These are phyloP conservation scores for Circinella umbellata DNA, from an alignment of 371 early-diverging fungal genomes.

Conservation along the genomic window DNA sequence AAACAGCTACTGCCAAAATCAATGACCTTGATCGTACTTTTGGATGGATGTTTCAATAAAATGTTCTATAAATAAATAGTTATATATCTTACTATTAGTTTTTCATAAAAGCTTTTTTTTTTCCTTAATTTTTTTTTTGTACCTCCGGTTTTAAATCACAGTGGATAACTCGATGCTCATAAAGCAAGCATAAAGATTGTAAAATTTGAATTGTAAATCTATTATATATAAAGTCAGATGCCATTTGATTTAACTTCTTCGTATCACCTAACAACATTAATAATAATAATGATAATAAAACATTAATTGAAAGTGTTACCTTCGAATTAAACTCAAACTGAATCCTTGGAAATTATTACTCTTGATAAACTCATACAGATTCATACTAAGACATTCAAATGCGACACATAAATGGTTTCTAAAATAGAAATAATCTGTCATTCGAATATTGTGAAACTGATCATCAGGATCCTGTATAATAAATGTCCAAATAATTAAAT, in stretches of 20 bases:
- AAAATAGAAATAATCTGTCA: constrained; percentile 92
- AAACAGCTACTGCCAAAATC: constrained; percentile 92
- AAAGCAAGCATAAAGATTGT: constrained; percentile 80
- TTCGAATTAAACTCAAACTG: constrained; percentile 78
- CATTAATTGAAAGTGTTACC: constrained; percentile 34
- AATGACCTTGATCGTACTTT: constrained; percentile 82
- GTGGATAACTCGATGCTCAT: constrained; percentile 87
- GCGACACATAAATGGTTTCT: constrained; percentile 95
- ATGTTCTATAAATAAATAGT: constrained; percentile 53
- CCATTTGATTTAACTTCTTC: too few species aligned
- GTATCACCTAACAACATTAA: too few species aligned
- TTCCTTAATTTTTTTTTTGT: constrained; percentile 6
- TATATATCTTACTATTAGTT: background rate
- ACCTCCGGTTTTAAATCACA: constrained; percentile 99
- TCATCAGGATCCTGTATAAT: constrained; percentile 83
- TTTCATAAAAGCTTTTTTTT: background rate
- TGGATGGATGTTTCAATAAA: constrained; percentile 58
- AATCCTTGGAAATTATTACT: constrained; percentile 92
- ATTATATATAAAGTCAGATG: background rate
- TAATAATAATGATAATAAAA: too few species aligned
- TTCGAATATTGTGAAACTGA: constrained; percentile 80
- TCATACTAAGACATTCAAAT: constrained; percentile 93
- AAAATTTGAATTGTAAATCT: constrained; percentile 89
- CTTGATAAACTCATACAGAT: constrained; percentile 97
- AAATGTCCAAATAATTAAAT: background rate